phyloP scores from a whole-genome alignment of 768 basidiomycete species.

The Rhodocollybia butyracea region DNA sequence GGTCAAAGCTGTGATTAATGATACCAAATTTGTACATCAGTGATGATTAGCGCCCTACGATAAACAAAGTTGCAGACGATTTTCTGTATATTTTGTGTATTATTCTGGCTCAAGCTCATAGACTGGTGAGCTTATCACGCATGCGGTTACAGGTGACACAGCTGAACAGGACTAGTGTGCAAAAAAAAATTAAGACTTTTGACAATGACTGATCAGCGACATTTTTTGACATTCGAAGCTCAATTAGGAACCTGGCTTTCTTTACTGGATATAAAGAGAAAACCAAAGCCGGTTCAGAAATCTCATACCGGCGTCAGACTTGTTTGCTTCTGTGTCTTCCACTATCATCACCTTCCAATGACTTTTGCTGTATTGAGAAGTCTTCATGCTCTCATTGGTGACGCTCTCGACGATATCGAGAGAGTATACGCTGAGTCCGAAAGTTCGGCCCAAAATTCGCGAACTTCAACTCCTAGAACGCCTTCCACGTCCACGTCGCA shows the following conservation, averaged over 20 bases:
- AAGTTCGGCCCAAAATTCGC: constrained; percentile 6
- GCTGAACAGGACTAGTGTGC: neutral
- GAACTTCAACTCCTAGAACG: constrained; percentile 6
- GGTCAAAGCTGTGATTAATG: constrained; percentile 4
- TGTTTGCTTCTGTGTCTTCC: neutral
- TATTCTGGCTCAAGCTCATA: no score
- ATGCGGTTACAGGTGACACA: neutral
- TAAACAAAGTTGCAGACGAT: neutral
- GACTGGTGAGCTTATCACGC: neutral
- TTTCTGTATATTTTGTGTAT: neutral
- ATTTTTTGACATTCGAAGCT: neutral
- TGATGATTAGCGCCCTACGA: neutral
- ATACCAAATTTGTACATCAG: neutral
- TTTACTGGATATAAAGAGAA: neutral
- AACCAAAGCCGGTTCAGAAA: neutral
- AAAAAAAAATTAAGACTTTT: neutral
- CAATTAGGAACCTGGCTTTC: neutral
- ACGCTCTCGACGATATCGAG: constrained; percentile 69
- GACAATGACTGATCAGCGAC: neutral
- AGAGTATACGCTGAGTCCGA: constrained; percentile 42
- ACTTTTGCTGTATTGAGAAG: constrained; percentile 63
- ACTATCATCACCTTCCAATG: constrained; percentile 26
- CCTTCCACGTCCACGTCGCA: constrained; percentile 15
- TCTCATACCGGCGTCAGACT: neutral
- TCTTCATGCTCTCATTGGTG: constrained; percentile 62